Conservation (phyloP, 352 stramenopile species). For the Phytophthora melonis region DNA sequence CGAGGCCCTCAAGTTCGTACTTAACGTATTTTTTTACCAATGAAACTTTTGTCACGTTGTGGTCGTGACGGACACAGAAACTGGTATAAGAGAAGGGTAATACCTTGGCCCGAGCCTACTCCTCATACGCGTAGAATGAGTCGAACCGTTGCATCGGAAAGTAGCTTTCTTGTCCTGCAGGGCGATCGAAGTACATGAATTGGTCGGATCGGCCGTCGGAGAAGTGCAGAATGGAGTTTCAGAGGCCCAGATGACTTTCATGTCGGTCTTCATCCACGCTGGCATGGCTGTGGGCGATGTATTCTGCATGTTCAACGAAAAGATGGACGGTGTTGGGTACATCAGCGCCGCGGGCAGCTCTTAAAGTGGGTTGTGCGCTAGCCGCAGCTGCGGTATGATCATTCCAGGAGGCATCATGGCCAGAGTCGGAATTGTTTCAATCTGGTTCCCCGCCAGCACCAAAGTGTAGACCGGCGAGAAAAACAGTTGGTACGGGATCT, state of each 20-base stretch:
- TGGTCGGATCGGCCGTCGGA: constrained; percentile 23
- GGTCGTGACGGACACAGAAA: too few species aligned
- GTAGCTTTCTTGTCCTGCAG: not conserved
- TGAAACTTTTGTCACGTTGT: too few species aligned
- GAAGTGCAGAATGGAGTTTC: constrained; percentile 22
- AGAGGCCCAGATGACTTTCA: constrained; percentile 22
- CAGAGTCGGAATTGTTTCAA: constrained; percentile 25
- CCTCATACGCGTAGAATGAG: constrained; percentile 1
- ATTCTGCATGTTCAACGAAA: constrained; percentile 31
- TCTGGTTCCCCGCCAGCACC: constrained; percentile 15
- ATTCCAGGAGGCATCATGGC: constrained; percentile 35
- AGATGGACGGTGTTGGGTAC: constrained; percentile 15
- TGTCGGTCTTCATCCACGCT: constrained; percentile 26
- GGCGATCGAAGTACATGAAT: constrained; percentile 21
- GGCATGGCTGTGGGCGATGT: constrained; percentile 19
- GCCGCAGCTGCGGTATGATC: constrained; percentile 23
- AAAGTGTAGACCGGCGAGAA: constrained; percentile 17
- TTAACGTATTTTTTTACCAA: too few species aligned
- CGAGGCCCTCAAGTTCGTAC: too few species aligned
- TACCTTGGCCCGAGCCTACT: not conserved
- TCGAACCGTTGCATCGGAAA: constrained; percentile 19
- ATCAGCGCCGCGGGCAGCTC: constrained; percentile 26
- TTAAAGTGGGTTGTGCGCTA: constrained; percentile 23
- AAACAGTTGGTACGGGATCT: constrained; percentile 33
- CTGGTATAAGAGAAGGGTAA: too few species aligned